Evolutionary conservation across 371 early-diverging fungal species (phyloP).

Genomic region (Edhazardia aedis): DNA sequence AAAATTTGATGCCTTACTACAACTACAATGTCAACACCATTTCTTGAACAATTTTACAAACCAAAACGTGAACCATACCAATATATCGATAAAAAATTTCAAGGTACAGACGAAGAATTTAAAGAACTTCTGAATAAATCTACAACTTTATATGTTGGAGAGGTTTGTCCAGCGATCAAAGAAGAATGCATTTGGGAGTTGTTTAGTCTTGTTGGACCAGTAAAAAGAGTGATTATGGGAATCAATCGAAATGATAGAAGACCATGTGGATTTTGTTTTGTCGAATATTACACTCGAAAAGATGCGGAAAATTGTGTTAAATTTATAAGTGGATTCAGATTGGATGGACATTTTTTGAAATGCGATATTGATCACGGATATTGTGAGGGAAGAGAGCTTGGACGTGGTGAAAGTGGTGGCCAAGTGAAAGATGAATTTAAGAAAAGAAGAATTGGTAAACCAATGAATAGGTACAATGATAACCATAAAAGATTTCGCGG

Average conservation of each 20-base stretch:
- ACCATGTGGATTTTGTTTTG: conserved; percentile 45
- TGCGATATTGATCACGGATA: conserved; percentile 45
- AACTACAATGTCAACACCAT: no score
- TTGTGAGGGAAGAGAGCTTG: conserved; percentile 43
- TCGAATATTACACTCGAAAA: conserved; percentile 28
- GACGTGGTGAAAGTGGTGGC: no score
- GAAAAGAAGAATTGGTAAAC: no score
- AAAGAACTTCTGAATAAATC: conserved; percentile 17
- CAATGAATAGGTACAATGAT: no score
- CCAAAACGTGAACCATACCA: no score
- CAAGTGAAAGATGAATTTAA: no score
- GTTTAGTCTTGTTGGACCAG: conserved; percentile 30
- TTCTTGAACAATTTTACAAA: no score
- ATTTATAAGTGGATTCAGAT: conserved; percentile 17
- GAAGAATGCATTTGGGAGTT: conserved; percentile 41
- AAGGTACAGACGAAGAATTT: conserved; percentile 43
- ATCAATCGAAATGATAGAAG: conserved; percentile 29
- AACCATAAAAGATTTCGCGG: no score
- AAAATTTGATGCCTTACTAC: no score
- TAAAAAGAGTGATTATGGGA: conserved; percentile 45
- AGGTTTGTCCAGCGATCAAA: conserved; percentile 12
- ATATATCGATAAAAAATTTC: conserved; percentile 28
- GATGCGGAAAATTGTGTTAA: conserved; percentile 17
- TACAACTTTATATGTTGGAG: conserved; percentile 38
- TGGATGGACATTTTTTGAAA: conserved; percentile 25